Evolutionary conservation across 2,329 filamentous ascomycete species (phyloP).

Genomic region (Coleophoma eucalyptorum): DNA sequence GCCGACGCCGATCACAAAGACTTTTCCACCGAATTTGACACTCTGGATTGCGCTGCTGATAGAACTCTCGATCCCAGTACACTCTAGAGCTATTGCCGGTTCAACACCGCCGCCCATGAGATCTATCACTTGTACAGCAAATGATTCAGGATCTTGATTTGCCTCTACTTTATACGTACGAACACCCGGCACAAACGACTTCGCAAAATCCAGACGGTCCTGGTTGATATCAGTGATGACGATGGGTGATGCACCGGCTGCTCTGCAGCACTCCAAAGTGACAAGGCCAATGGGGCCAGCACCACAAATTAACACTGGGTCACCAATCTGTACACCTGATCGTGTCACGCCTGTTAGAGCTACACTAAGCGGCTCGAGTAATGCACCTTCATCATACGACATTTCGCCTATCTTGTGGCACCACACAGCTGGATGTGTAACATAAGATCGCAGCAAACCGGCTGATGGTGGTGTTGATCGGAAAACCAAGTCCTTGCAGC

Average conservation of each 20-base stretch:
- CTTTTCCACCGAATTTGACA: constrained; percentile 91
- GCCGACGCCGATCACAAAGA: constrained; percentile 94
- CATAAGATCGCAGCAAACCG: constrained; percentile 83
- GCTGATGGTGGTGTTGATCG: constrained; percentile 86
- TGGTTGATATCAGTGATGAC: constrained; percentile 95
- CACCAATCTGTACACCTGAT: constrained; percentile 75
- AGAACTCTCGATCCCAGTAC: constrained; percentile 96
- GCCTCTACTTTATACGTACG: constrained; percentile 76
- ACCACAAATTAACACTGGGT: constrained; percentile 84
- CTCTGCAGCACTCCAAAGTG: constrained; percentile 76
- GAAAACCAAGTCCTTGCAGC: constrained; percentile 82
- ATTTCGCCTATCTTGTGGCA: constrained; percentile 94
- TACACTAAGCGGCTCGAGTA: constrained; percentile 87
- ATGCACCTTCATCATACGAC: constrained; percentile 85
- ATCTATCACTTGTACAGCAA: constrained; percentile 68
- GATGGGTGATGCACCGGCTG: constrained; percentile 84
- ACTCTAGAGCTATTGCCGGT: constrained; percentile 81
- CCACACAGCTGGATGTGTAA: constrained; percentile 91
- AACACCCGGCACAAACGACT: constrained; percentile 74
- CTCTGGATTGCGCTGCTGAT: constrained; percentile 79
- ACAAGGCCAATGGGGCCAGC: constrained; percentile 93
- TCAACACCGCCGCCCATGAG: constrained; percentile 70
- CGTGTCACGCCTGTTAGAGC: constrained; percentile 85
- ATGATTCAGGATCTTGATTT: constrained; percentile 52
- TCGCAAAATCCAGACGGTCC: constrained; percentile 78